These are phyloP conservation scores for Sugiyamaella chiloensis DNA, from an alignment of 805 yeast species.

Conservation along the genomic window DNA sequence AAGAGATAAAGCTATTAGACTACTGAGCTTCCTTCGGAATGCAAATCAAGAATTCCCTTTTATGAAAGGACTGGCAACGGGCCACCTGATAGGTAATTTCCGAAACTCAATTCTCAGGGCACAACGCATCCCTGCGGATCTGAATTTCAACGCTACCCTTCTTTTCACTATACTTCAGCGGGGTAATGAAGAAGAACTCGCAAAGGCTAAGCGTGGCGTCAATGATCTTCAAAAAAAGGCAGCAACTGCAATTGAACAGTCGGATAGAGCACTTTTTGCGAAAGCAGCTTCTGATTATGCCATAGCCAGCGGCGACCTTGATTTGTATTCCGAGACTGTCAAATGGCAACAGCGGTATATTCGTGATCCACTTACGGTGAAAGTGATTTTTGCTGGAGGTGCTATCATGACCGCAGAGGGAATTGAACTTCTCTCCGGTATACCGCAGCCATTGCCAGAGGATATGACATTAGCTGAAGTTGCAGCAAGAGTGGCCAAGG, in stretches of 20 bases:
- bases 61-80: not conserved
- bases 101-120: not conserved
- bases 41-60: not conserved
- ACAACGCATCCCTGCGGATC: too few relatives aligned
- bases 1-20: not conserved
- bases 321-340: not conserved
- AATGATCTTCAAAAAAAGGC: not conserved
- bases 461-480: not conserved
- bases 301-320: conserved; percentile 1
- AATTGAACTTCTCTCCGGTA: not conserved
- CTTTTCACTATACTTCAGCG: conserved; percentile 1
- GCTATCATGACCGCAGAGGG: not conserved
- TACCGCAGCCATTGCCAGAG: not conserved
- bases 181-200: not conserved
- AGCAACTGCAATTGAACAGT: not conserved
- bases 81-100: not conserved
- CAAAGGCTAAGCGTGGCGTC: not conserved
- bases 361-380: conserved; percentile 5
- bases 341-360: not conserved
- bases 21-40: not conserved
- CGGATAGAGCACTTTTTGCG: not conserved
- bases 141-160: not conserved
- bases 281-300: conserved; percentile 3
- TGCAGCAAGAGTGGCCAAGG: not conserved
- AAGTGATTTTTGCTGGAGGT: not conserved